phyloP scores from a whole-genome alignment of 2,329 filamentous ascomycete species.

The Ophiostoma fasciatum region DNA sequence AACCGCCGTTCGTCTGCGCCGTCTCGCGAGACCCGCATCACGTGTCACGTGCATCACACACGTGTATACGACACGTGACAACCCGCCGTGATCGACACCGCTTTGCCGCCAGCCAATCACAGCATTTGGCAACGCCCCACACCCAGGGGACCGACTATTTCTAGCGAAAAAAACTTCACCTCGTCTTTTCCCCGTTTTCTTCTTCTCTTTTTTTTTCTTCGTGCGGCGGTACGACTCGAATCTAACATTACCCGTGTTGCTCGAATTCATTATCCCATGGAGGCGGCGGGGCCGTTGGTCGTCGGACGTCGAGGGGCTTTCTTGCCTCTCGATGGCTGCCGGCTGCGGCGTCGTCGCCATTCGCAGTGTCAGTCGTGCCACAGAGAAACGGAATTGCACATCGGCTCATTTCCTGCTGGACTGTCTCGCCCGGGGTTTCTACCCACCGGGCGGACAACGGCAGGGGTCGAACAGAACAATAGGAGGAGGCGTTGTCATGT shows the following conservation, averaged over 20 bases:
- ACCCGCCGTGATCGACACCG: too few relatives aligned
- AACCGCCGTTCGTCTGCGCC: too few relatives aligned
- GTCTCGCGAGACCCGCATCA: too few relatives aligned
- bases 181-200: conserved; percentile 18
- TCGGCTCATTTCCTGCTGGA: conserved; percentile 36
- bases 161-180: conserved; percentile 4
- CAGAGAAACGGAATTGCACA: conserved; percentile 72
- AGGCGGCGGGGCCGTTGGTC: conserved; percentile 3
- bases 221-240: conserved; percentile 60
- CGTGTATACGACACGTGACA: too few relatives aligned
- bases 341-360: conserved; percentile 33
- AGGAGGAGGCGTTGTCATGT: background rate
- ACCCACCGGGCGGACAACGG: conserved; percentile 16
- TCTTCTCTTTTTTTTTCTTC: conserved; percentile 46
- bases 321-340: conserved; percentile 21
- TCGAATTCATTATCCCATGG: conserved; percentile 34
- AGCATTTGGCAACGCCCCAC: background rate
- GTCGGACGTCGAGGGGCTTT: conserved; percentile 9
- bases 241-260: conserved; percentile 60
- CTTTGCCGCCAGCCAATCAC: conserved; percentile 2
- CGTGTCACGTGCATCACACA: too few relatives aligned
- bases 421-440: conserved; percentile 18
- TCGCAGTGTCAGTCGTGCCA: conserved; percentile 64
- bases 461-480: conserved; percentile 23
- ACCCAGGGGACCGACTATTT: conserved; percentile 3